Base-by-base conservation (phyloP, 148 eudicot genomes). In the Mesembryanthemum crystallinum region DNA sequence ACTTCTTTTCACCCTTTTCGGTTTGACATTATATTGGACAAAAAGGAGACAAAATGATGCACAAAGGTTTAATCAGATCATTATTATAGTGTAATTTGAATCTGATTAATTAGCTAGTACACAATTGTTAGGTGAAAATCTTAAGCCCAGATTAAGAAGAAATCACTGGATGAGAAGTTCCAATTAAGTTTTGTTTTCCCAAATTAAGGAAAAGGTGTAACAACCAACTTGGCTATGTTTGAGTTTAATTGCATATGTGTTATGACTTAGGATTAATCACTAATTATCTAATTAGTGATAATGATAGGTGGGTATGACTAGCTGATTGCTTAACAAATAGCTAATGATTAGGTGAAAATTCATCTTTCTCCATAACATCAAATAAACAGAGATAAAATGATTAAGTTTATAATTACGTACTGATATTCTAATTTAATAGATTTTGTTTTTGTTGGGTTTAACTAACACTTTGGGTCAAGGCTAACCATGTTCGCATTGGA, bases 321-420 rank as follows among this genome's bases (percentile, higher is more conserved):
- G 24, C 33, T 14, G 49, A 33, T 52, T 75, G n/a, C 39, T 35
- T 42, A 33, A 9, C 37, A 75, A 35, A 52, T 51, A 8, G 27
- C 51, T 30, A 24, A 75, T 66, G 72, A 75, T 75, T 66, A 66
- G 78, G 69, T 66, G 49, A 27, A 12, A 35, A 35, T 35, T 35
- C 3, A 66, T 0, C 37, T 39, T 2, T 64, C 4, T 32, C 68
- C 20, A 20, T 15, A 33, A 11, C 8, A 52, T 24, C 47, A 18
- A 47, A 28, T 74, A 52, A 45, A 4, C 1, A 14, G 51, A 45
- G 51, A 14, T 35, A 6, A n/a, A n/a, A n/a, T 35, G 3, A 2
- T 35, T 6, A 35, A 35, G 4, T 35, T 35, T 35, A 35, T 35
- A 35, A 35, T 35, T 35, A n/a, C 6, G 39, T 35, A 35, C 3